These are phyloP conservation scores for Cercospora citrullina DNA, from an alignment of 2,329 filamentous ascomycete species.

Conservation along the genomic window DNA sequence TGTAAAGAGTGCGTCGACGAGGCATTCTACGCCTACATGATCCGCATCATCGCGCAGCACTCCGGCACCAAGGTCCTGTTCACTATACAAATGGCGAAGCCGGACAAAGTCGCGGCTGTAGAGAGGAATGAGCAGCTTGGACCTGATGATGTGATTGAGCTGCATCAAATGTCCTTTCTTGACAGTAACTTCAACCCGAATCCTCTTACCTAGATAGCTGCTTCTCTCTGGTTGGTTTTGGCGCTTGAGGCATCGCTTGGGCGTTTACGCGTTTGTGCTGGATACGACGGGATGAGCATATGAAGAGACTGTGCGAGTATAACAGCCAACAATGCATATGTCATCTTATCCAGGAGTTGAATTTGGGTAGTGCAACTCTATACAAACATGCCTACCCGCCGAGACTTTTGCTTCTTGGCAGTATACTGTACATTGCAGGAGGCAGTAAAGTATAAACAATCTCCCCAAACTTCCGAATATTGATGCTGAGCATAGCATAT, in stretches of 20 bases:
- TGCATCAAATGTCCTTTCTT: background rate
- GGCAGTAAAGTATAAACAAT: background rate
- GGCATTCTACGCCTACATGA: background rate
- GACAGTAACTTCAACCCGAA: constrained; percentile 4
- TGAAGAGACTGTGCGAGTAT: no score
- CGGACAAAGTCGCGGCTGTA: background rate
- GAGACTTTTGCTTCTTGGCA: background rate
- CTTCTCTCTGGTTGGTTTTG: background rate
- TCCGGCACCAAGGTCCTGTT: background rate
- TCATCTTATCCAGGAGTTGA: background rate
- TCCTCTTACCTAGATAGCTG: background rate
- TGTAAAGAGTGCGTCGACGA: background rate
- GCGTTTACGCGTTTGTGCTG: no score
- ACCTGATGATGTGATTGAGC: background rate
- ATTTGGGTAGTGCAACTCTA: background rate
- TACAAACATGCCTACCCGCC: background rate
- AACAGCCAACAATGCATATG: background rate
- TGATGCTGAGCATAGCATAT: background rate
- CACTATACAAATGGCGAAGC: constrained; percentile 1
- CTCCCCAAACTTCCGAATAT: background rate
- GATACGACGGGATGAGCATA: no score
- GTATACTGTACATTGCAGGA: background rate
- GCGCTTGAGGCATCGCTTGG: background rate
- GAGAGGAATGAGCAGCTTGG: background rate
- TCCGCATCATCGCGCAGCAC: background rate